Conservation (phyloP, 2,329 filamentous ascomycete species). For the Arthrobotrys conoides region DNA sequence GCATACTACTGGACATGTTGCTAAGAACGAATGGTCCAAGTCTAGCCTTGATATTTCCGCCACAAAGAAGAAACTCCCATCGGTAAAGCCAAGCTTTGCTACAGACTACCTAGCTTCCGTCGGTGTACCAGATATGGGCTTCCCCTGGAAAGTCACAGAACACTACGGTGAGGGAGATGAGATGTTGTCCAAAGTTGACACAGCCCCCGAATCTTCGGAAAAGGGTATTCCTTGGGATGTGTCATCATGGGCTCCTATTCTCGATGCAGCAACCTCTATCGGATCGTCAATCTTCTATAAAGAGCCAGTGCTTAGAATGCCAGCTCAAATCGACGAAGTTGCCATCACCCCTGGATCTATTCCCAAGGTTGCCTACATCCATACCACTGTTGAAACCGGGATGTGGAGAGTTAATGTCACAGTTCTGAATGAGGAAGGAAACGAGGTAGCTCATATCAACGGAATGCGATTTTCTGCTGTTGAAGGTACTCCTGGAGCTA, state of each 20-base stretch:
- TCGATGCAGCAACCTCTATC: slow-evolving; percentile 69
- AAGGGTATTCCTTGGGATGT: slow-evolving; percentile 64
- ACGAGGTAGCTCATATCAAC: slow-evolving; percentile 65
- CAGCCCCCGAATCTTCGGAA: slow-evolving; percentile 62
- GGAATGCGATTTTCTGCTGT: slow-evolving; percentile 68
- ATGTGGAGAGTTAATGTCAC: slow-evolving; percentile 65
- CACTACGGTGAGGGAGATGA: slow-evolving; percentile 67
- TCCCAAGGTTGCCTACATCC: slow-evolving; percentile 67
- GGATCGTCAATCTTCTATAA: slow-evolving; percentile 68
- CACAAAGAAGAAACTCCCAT: slow-evolving; percentile 61
- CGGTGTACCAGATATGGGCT: slow-evolving; percentile 68
- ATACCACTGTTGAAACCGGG: slow-evolving; percentile 65
- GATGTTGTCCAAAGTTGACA: slow-evolving; percentile 67
- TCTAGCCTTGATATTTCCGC: slow-evolving; percentile 64
- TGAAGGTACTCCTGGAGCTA: slow-evolving; percentile 65
- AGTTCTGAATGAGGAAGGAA: slow-evolving; percentile 63
- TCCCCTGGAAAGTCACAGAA: slow-evolving; percentile 68
- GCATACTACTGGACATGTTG: slow-evolving; percentile 64
- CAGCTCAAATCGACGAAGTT: slow-evolving; percentile 65
- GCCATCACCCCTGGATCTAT: slow-evolving; percentile 62
- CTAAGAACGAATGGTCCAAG: slow-evolving; percentile 62
- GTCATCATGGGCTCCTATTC: slow-evolving; percentile 67
- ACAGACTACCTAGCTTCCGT: slow-evolving; percentile 67
- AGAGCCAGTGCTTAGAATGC: slow-evolving; percentile 67
- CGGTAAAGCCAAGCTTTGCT: slow-evolving; percentile 65